Conservation (phyloP, 2,329 filamentous ascomycete species). For the Colletotrichum nymphaeae region DNA sequence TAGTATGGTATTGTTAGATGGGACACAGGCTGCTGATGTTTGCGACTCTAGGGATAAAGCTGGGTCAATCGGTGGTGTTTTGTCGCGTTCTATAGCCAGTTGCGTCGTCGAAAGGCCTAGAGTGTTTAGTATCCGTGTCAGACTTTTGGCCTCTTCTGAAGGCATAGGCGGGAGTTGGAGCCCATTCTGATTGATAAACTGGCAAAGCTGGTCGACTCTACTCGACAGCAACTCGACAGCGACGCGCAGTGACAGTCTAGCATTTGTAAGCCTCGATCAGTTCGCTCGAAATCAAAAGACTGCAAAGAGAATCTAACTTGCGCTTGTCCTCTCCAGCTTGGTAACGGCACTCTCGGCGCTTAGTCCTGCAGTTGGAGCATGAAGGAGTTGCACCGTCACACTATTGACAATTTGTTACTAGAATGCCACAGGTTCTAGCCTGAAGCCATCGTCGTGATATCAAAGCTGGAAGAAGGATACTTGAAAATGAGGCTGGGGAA, state of each 20-base stretch:
- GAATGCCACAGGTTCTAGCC: background rate
- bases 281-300: background rate
- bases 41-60: background rate
- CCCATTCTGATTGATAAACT: slow-evolving; percentile 54
- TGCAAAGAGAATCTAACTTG: slow-evolving; percentile 12
- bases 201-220: slow-evolving; percentile 39
- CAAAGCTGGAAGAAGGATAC: too few relatives aligned
- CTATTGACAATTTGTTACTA: background rate
- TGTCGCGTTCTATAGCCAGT: background rate
- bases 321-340: slow-evolving; percentile 27
- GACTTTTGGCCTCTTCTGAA: slow-evolving; percentile 34
- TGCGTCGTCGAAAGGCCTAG: slow-evolving; percentile 5
- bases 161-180: slow-evolving; percentile 51
- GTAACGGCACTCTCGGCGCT: slow-evolving; percentile 13
- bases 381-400: slow-evolving; percentile 22
- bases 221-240: slow-evolving; percentile 20
- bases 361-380: slow-evolving; percentile 22
- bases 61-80: background rate
- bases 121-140: slow-evolving; percentile 15
- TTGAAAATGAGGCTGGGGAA: background rate
- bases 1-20: background rate
- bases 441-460: background rate
- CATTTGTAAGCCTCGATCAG: background rate
- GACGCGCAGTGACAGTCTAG: slow-evolving; percentile 21
- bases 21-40: background rate